Conservation (phyloP, 331 rosid genomes). For the Acacia pycnantha region DNA sequence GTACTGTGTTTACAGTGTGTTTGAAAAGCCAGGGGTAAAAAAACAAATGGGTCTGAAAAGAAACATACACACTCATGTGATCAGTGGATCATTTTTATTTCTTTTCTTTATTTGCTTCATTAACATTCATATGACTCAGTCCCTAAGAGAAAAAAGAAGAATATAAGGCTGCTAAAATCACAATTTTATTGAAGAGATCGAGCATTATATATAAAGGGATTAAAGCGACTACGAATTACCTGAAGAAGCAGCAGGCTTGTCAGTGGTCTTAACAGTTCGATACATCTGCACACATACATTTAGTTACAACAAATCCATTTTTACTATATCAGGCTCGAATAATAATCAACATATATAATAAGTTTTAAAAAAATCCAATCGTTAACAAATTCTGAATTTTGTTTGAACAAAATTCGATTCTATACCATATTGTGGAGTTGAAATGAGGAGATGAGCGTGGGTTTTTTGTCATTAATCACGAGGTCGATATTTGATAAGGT, state of each 20-base stretch:
- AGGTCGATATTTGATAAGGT: constrained; percentile 65
- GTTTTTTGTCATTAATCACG: constrained; percentile 60
- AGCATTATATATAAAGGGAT: too few species aligned
- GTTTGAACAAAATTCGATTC: too few species aligned
- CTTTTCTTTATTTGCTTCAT: neutral
- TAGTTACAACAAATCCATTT: constrained; percentile 18
- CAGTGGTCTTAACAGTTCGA: constrained; percentile 95
- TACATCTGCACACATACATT: constrained; percentile 67
- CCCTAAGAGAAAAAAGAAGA: neutral
- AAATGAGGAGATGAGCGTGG: neutral
- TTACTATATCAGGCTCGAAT: neutral
- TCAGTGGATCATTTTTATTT: neutral
- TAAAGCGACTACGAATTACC: constrained; percentile 72
- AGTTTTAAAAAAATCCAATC: neutral
- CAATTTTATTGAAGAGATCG: constrained; percentile 16
- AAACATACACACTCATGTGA: constrained; percentile 13
- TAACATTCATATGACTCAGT: neutral
- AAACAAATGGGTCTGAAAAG: constrained; percentile 20
- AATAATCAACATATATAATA: neutral
- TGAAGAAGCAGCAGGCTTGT: constrained; percentile 93
- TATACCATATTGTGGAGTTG: neutral
- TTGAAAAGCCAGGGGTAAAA: neutral
- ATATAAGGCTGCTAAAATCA: constrained; percentile 37
- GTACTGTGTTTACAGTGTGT: neutral
- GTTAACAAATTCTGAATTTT: neutral